Base-by-base conservation (phyloP, 805 yeast species). In the Candida gorgasii region DNA sequence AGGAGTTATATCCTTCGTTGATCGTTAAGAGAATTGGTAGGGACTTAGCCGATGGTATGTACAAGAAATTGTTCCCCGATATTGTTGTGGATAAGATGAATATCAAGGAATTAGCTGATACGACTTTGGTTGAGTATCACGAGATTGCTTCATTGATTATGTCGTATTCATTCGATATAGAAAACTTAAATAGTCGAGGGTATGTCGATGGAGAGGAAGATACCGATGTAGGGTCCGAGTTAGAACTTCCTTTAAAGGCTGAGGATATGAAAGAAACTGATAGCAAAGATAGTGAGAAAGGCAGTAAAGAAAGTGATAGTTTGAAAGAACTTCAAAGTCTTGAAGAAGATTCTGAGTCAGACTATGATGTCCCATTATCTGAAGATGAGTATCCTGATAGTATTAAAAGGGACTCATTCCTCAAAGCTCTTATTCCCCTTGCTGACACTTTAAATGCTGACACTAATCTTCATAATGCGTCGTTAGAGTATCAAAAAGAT, bases 391-490 rank as follows among this genome's bases (percentile, higher is more conserved):
- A 16, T 23, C 46, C 50, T 31, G 53, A 49, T 23, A 40, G 50
- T 33, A 36, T 44, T 12, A 28, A 16, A 20, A 39, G 46, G 8
- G 72, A 66, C 38, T 54, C 72, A 3, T 78, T 69, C 45, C 66
- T 75, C 49, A 90, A 90, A 58, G 84, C 95, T 0, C 84, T 93
- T 96, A 89, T 90, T 3, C 96, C 98, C 0, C 67, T 89, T 35
- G 98, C 98, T 0, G 99, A 92, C 58, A 82, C 88, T 16, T 66
- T 93, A 46, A 92, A 93, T 57, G 88, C 97, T 1, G 93, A 90
- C 56, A 85, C 96, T 1, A 73, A 73, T 7, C 67, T 76, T 13
- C 80, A 80, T 53, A 92, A 92, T 59, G 96, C 97, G 6, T 76
- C 81, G 44, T 64, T 89, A 47, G 73, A 73, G 31, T 79, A 79